Evolutionary conservation across 2,329 filamentous ascomycete genomes (phyloP).

Genomic region (Colletotrichum kahawae): DNA sequence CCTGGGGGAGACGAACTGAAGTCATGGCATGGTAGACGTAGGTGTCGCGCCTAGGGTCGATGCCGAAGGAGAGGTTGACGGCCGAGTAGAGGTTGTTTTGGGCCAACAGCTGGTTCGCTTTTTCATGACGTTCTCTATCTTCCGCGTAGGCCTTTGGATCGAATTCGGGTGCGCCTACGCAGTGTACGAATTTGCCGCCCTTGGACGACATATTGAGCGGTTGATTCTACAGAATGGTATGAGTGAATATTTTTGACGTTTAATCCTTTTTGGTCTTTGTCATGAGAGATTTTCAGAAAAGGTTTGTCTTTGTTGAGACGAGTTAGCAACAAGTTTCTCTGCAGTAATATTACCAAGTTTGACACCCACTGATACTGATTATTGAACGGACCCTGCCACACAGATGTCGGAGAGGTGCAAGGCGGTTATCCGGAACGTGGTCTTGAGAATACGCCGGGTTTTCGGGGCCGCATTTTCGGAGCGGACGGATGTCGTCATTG

Average conservation of each 20-base stretch:
- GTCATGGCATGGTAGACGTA: constrained; percentile 59
- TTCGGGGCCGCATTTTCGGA: constrained; percentile 19
- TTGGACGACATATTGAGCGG: not conserved
- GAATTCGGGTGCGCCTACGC: constrained; percentile 50
- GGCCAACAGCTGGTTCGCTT: constrained; percentile 41
- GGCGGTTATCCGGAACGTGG: not conserved
- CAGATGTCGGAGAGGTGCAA: not conserved
- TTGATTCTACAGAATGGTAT: not conserved
- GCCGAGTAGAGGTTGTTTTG: constrained; percentile 48
- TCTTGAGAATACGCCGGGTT: not conserved
- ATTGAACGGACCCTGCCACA: not conserved
- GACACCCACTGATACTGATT: not conserved
- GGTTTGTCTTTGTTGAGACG: not conserved
- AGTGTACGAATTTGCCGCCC: constrained; percentile 37
- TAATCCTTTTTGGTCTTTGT: not conserved
- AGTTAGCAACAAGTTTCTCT: not conserved
- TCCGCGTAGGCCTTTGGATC: constrained; percentile 44
- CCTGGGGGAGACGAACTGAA: constrained; percentile 53
- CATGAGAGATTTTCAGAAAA: not conserved
- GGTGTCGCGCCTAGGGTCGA: constrained; percentile 44
- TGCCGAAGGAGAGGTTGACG: constrained; percentile 46
- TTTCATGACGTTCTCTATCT: constrained; percentile 42
- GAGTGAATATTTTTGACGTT: not conserved
- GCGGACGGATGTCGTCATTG: constrained; percentile 20
- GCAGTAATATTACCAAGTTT: not conserved